Evolutionary conservation across 345 rosid species (phyloP).

Genomic region (Angophora floribunda): DNA sequence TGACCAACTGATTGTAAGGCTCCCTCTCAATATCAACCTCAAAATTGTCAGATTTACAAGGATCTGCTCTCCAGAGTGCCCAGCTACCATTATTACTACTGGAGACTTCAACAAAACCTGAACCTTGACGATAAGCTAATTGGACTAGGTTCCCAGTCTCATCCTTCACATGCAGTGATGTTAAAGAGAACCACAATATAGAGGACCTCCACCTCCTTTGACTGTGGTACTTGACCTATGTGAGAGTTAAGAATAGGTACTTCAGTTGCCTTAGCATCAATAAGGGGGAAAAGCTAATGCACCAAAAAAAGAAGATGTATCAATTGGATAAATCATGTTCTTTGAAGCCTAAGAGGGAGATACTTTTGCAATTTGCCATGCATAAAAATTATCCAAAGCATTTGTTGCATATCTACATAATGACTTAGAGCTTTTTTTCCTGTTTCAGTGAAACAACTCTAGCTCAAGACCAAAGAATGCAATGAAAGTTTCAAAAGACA

Average conservation of each 20-base stretch:
- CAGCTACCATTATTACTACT: constrained; percentile 40
- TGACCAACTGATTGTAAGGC: constrained; percentile 43
- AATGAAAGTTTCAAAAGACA: not conserved
- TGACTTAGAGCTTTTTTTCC: not conserved
- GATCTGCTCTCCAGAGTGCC: constrained; percentile 56
- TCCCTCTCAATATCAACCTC: constrained; percentile 57
- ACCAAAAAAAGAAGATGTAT: not conserved
- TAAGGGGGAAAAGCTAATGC: not conserved
- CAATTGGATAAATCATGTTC: not conserved
- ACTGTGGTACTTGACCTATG: constrained; percentile 65
- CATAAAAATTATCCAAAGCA: not conserved
- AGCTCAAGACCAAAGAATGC: not conserved
- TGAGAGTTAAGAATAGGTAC: not conserved
- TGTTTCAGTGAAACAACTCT: not conserved
- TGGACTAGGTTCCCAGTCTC: constrained; percentile 59
- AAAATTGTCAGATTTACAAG: constrained; percentile 43
- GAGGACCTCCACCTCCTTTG: constrained; percentile 66
- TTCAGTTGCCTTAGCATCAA: not conserved
- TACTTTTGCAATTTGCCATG: not conserved
- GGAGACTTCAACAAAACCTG: constrained; percentile 64
- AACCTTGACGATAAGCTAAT: constrained; percentile 50
- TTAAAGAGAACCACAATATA: constrained; percentile 70
- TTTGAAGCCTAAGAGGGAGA: not conserved
- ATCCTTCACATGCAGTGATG: constrained; percentile 69
- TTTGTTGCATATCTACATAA: not conserved